Base-by-base conservation (phyloP, 345 rosid genomes). In the Cochlearia excelsa region DNA sequence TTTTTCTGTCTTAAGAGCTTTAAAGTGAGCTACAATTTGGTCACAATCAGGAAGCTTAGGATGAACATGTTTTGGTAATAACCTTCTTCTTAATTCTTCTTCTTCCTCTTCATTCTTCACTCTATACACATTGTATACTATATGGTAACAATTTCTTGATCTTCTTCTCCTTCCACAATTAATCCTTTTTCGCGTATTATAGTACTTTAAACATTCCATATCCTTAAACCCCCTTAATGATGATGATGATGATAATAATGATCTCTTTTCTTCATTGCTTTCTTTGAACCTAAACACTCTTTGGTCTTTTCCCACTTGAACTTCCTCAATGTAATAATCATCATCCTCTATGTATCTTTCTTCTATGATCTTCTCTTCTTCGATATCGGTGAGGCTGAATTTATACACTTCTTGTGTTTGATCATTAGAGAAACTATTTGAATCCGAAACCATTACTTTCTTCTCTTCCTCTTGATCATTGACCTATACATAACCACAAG, bases 41-140 rank as follows among this genome's bases (percentile, higher is more conserved):
- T 91, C 96, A n/a, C 79, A 91, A 54, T 88, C 86, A 10, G 95
- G 96, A 71, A 91, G 68, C 71, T 81, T 91, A n/a, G 96, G 98
- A 55, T 91, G 96, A 40, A 91, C 90, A 64, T 85, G 85, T 57
- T 67, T 70, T 3, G 87, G 78, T 47, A 35, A 16, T 34, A 61
- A 38, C 6, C 52, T 47, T 61, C 9, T 23, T 54, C 38, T 26
- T 31, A 30, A 4, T 3, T 37, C 37, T 30, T 68, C 43, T 16
- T 59, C 66, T 45, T 52, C 62, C 4, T 61, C 68, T 9, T 61
- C 57, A 30, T 61, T 61, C 61, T 69, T 69, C 57, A 60, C 51
- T 48, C 54, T 39, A 46, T 60, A 60, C 57, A 46, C 73, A 68
- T 61, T 68, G 67, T 61, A 68, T 6, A 61, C 62, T 39, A 54